Evolutionary conservation across 129 eudicot genomes (phyloP).

Genomic region (Pseudognaphalium luteoalbum): DNA sequence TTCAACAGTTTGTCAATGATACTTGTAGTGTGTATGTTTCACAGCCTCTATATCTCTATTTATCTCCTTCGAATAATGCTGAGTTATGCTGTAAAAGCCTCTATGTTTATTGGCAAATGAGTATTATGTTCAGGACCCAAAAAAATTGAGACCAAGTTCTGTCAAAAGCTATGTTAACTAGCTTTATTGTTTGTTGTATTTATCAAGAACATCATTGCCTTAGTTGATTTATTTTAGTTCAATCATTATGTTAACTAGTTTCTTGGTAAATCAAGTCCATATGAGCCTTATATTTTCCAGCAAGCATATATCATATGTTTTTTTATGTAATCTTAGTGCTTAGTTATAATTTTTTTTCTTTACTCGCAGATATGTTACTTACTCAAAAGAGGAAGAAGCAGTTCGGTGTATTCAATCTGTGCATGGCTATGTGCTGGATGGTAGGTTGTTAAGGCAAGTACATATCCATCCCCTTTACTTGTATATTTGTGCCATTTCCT

Average conservation of each 20-base stretch:
- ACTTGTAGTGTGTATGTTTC: slow-evolving; percentile 73
- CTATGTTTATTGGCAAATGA: not conserved
- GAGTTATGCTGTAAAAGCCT: not conserved
- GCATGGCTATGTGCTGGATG: slow-evolving; percentile 73
- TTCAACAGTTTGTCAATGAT: slow-evolving; percentile 68
- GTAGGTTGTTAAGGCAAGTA: slow-evolving; percentile 62
- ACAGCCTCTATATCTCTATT: not conserved
- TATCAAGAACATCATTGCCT: not conserved
- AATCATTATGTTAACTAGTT: not conserved
- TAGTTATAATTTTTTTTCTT: not conserved
- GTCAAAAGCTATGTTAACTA: not conserved
- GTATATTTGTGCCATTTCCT: not conserved
- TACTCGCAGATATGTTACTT: slow-evolving; percentile 57
- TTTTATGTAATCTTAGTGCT: not conserved
- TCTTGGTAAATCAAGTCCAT: slow-evolving; percentile 15
- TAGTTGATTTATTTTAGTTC: not conserved
- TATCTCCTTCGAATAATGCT: not conserved
- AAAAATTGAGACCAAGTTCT: not conserved
- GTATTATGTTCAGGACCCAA: slow-evolving; percentile 1
- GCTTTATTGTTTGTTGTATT: slow-evolving; percentile 6
- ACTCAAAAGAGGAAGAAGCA: slow-evolving; percentile 76
- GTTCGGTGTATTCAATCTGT: slow-evolving; percentile 71
- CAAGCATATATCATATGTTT: not conserved
- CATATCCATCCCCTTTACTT: slow-evolving; percentile 14
- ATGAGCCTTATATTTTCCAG: not conserved